phyloP scores from a whole-genome alignment of 441 rosid genomes.

The Theobroma grandiflorum region DNA sequence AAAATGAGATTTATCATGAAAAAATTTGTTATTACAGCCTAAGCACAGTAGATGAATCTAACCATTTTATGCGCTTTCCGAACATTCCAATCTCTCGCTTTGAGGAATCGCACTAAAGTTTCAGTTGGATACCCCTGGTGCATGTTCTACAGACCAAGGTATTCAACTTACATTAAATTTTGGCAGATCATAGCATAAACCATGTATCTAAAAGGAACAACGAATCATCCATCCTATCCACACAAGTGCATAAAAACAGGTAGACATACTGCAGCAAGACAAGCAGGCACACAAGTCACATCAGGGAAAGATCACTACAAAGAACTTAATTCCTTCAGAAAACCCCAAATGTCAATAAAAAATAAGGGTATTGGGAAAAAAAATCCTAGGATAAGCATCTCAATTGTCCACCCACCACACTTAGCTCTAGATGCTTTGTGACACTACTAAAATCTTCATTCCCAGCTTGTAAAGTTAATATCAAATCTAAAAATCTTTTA shows the following conservation, averaged over 20 bases:
- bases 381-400: neutral
- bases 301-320: neutral
- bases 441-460: neutral
- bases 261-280: neutral
- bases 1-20: neutral
- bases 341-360: neutral
- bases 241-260: neutral
- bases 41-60: slow-evolving; percentile 24
- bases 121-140: slow-evolving; percentile 66
- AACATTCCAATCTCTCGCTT: slow-evolving; percentile 81
- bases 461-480: neutral
- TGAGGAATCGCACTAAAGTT: slow-evolving; percentile 66
- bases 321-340: neutral
- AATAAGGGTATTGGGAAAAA: neutral
- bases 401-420: neutral
- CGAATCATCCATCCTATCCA: neutral
- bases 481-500: neutral
- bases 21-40: slow-evolving; percentile 19
- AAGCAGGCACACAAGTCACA: neutral
- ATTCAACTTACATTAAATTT: neutral
- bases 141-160: slow-evolving; percentile 51
- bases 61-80: slow-evolving; percentile 72
- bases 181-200: neutral
- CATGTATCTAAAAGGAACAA: neutral
- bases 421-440: neutral